Percentiles rank a stretch among this genome's conserved stretches.
Evolutionary conservation across 441 rosid genomes (phyloP).

Genomic region (Pelargonium cotyledonis): DNA sequence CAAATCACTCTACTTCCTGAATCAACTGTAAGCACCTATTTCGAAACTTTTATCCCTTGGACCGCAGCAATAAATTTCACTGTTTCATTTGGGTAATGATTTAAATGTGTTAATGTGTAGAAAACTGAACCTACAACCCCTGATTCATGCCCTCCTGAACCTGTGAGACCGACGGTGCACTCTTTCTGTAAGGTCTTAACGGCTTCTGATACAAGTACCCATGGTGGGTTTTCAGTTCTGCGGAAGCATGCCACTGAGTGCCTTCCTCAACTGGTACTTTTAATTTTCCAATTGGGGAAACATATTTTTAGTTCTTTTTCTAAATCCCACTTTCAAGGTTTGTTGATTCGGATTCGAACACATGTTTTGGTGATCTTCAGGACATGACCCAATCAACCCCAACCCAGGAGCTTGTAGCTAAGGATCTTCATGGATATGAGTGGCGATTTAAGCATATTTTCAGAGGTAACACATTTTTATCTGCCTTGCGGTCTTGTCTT

Average conservation of each 20-base stretch:
- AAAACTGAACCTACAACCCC: conserved; percentile 51
- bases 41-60: background rate
- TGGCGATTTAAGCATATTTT: conserved; percentile 95
- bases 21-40: conserved; percentile 40
- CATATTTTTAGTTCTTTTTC: background rate
- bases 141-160: conserved; percentile 49
- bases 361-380: conserved; percentile 25
- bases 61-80: background rate
- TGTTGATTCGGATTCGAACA: conserved; percentile 5
- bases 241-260: conserved; percentile 91
- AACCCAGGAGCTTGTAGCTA: conserved; percentile 75
- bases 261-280: conserved; percentile 65
- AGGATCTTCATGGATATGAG: conserved; percentile 78
- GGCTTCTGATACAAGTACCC: conserved; percentile 95
- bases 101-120: conserved; percentile 27
- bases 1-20: conserved; percentile 81
- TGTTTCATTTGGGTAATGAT: background rate
- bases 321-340: background rate
- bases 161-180: conserved; percentile 42
- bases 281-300: background rate
- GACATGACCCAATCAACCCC: conserved; percentile 85
- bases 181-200: conserved; percentile 81
- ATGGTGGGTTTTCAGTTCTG: conserved; percentile 95
- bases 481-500: background rate
- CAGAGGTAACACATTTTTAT: conserved; percentile 47